Evolutionary conservation across 805 yeast species (phyloP), one percentile per base, ranked within the genome.

Genomic region (Nakazawaea holstii): DNA sequence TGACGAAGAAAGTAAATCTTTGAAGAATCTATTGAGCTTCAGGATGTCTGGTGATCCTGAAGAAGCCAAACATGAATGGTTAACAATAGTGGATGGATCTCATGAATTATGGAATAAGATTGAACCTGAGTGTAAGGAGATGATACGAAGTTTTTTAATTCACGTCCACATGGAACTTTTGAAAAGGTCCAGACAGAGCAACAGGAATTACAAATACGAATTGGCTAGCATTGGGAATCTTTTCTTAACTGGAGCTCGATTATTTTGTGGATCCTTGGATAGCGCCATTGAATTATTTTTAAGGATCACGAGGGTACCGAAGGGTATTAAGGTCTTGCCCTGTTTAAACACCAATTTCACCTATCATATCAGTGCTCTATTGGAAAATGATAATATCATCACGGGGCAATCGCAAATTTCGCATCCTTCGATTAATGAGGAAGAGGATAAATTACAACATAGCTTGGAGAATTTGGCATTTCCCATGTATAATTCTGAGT

Each of bases 331-430:
- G 37, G 88, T 90, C 1, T 61, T 87, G 6, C 96, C 97, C 0
- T 89, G 95, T 52, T 68, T 90, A 35, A 88, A 86, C 58, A 86
- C 96, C 8, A 87, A 84, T 56, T 87, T 86, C 66, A 81, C 91
- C 13, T 87, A 88, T 54, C 95, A 90, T 57, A 89, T 91, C 27
- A 82, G 92, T 43, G 97, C 96, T 0, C 55, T 76, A 28, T 68
- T 91, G 39, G 67, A 68, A 31, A 77, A 87, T 62, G 96, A 95
- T 2, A 69, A 75, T 4, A 70, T 84, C 2, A 82, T 91, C 32
- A 84, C 91, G 0, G 98, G 98, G 10, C 98, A 91, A 62, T 84
- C 92, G 3, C 96, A 90, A 59, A 91, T 91, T 9, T 88, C 96
- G 1, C 98, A 91, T 64, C 98, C 98, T 1, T 66, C 74, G 24